A percentile compares a stretch with the other conserved stretches of the same genome.
phyloP scores from a whole-genome alignment of 805 yeast genomes.

The Saturnispora sanitii region DNA sequence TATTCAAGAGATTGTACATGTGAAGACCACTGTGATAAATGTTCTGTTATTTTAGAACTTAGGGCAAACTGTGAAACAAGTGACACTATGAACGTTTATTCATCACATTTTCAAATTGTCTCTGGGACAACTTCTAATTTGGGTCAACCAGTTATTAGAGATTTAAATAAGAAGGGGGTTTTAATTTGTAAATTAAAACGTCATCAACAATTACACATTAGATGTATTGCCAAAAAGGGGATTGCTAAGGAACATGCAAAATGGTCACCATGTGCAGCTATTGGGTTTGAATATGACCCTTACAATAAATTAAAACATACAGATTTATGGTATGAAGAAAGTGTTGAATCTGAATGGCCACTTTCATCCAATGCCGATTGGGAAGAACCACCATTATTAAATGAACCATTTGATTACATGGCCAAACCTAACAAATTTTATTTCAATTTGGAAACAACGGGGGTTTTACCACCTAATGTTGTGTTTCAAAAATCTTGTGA shows the following conservation, averaged over 20 bases:
- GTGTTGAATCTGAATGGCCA: constrained; percentile 91
- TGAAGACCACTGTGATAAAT: constrained; percentile 92
- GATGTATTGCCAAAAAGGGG: constrained; percentile 96
- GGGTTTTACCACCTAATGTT: constrained; percentile 79
- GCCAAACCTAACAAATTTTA: constrained; percentile 79
- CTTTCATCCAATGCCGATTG: constrained; percentile 77
- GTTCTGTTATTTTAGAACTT: constrained; percentile 79
- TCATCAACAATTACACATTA: constrained; percentile 81
- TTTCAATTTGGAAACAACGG: constrained; percentile 87
- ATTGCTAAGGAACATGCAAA: constrained; percentile 96
- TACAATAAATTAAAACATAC: constrained; percentile 96
- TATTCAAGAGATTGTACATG: constrained; percentile 96
- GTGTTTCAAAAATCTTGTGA: constrained; percentile 79
- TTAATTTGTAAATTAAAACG: constrained; percentile 82
- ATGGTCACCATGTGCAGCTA: constrained; percentile 95
- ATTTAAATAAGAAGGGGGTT: constrained; percentile 73
- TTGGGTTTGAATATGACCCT: constrained; percentile 97
- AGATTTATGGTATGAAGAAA: constrained; percentile 92
- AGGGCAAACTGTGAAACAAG: constrained; percentile 84
- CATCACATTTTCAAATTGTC: constrained; percentile 54
- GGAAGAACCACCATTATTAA: constrained; percentile 91
- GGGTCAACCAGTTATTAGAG: constrained; percentile 83
- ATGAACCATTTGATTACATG: constrained; percentile 72
- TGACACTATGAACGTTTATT: constrained; percentile 80
- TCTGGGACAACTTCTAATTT: constrained; percentile 32